Evolutionary conservation across 352 stramenopile genomes (phyloP), one percentile per base, ranked within the genome.

Genomic region (Thraustotheca clavata): DNA sequence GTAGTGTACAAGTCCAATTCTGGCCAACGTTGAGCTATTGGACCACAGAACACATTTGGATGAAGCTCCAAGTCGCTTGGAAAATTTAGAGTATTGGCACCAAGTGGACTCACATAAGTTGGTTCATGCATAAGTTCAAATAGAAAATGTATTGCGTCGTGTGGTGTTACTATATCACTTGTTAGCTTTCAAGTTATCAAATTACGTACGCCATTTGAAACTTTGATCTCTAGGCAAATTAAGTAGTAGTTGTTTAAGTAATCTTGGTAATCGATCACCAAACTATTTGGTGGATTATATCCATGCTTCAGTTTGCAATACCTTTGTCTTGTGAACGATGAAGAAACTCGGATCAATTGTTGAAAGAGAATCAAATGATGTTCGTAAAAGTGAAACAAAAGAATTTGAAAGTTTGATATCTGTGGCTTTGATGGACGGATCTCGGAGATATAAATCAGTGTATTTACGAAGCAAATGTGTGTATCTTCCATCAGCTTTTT

Each of bases 91-190:
- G 43, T 52, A 18, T 24, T 52, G 9, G 43, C 43, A 2, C 43
- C 43, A 31, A 20, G n/a, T 31, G 43, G 16, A 20, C 24, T 31
- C 11, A 52, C 11, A 31, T 52, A 31, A 11, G n/a, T 20, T 31
- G 43, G 43, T 31, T 52, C 12, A 31, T 52, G 43, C 43, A 52
- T 14, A 11, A 52, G 43, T 31, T 52, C 43, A 24, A 52, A 52
- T 6, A 52, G 9, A 9, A 18, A 3, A 18, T 35, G 34, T 9
- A 52, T 24, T 2, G 11, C 11, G 43, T 52, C 43, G 43, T 14
- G 43, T 9, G 43, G 43, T 9, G 43, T 52, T 2, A 52, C 43
- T 52, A 52, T 31, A 52, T 9, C 11, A 52, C 16, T 20, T 43
- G 38, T 16, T 14, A 18, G 1, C 43, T 11, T 2, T 2, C 11